Percentiles rank a stretch among this genome's conserved stretches.
Evolutionary conservation across 306 rosid genomes (phyloP).

Genomic region (Casuarina glauca): DNA sequence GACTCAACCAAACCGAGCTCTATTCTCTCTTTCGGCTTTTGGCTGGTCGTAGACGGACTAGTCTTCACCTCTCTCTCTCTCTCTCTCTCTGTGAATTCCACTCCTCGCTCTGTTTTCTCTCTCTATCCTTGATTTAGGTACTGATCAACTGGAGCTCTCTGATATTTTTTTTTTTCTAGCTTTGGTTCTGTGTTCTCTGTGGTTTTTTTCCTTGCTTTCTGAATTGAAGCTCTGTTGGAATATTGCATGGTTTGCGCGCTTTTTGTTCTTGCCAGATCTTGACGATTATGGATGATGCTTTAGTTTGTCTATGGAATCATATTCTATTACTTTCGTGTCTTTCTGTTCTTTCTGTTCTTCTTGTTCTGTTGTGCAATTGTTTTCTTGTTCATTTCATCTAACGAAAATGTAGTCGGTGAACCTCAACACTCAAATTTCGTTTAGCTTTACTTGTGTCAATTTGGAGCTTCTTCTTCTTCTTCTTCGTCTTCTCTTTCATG

Average conservation of each 20-base stretch:
- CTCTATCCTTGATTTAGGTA: constrained; percentile 37
- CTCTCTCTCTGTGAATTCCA: neutral
- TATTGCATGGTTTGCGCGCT: constrained; percentile 14
- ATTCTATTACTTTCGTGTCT: neutral
- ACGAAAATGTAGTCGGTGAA: neutral
- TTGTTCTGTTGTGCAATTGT: constrained; percentile 3
- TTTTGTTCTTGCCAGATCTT: constrained; percentile 25
- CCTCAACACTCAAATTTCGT: constrained; percentile 1
- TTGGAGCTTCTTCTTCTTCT: neutral
- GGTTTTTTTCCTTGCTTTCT: neutral
- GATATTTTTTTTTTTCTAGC: constrained; percentile 33
- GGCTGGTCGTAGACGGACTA: constrained; percentile 32
- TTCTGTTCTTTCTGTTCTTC: neutral
- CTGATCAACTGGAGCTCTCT: constrained; percentile 36
- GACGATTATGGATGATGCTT: neutral
- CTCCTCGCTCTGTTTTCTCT: constrained; percentile 14
- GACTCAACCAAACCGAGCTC: constrained; percentile 78
- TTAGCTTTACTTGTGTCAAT: neutral
- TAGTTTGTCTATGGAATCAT: neutral
- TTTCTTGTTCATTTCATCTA: neutral
- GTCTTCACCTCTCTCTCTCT: constrained; percentile 9
- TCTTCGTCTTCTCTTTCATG: too few species aligned
- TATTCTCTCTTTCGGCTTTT: constrained; percentile 48
- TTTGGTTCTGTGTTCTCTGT: neutral
- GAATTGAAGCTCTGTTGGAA: constrained; percentile 4